Conservation (phyloP, 1,139 yeast species). For the Hanseniaspora uvarum region DNA sequence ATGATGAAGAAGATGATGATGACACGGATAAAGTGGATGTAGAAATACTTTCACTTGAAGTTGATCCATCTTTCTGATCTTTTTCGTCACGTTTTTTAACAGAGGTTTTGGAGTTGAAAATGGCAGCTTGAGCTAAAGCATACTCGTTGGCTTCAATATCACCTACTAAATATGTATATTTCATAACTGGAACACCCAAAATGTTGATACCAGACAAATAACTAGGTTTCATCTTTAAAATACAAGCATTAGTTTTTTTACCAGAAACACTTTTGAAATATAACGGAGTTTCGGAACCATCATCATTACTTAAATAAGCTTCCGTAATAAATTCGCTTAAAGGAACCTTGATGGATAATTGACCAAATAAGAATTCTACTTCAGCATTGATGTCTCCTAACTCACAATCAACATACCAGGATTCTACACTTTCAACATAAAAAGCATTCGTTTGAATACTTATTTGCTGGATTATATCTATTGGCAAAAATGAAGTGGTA, state of each 20-base stretch:
- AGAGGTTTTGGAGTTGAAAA: neutral
- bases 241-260: conserved; percentile 41
- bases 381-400: conserved; percentile 44
- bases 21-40: too few species aligned
- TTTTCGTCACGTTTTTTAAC: too few species aligned
- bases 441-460: conserved; percentile 70
- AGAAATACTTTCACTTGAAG: too few species aligned
- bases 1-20: too few species aligned
- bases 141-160: conserved; percentile 51
- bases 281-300: conserved; percentile 20
- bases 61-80: too few species aligned
- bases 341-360: conserved; percentile 45
- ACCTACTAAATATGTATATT: conserved; percentile 50
- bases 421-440: conserved; percentile 40
- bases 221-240: conserved; percentile 46
- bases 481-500: conserved; percentile 48
- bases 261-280: conserved; percentile 8
- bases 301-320: conserved; percentile 29
- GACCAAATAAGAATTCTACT: conserved; percentile 47
- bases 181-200: conserved; percentile 54
- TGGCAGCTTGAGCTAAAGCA: conserved; percentile 45
- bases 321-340: conserved; percentile 41
- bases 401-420: conserved; percentile 63
- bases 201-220: conserved; percentile 43
- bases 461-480: conserved; percentile 47